Evolutionary conservation across 1,139 yeast genomes (phyloP).

Genomic region (Geotrichum europaeum): DNA sequence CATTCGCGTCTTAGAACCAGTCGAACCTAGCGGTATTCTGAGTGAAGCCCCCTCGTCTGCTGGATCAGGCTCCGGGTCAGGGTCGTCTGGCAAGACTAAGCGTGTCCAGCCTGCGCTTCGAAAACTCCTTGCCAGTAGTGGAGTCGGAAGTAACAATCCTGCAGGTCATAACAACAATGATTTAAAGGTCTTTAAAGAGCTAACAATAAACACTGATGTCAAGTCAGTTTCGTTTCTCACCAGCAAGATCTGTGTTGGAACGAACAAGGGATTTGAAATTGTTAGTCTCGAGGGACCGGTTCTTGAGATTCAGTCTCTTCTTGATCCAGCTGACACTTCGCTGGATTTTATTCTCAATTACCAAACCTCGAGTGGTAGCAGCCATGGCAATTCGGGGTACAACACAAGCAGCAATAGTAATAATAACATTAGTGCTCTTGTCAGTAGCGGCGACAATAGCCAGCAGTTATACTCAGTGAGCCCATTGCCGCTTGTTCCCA

Average conservation of each 20-base stretch:
- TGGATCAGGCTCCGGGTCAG: background rate
- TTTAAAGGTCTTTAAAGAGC: conserved; percentile 70
- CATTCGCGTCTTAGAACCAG: conserved; percentile 83
- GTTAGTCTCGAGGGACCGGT: conserved; percentile 59
- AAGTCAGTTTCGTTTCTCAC: conserved; percentile 85
- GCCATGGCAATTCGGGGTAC: background rate
- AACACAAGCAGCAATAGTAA: background rate
- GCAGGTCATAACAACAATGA: conserved; percentile 22
- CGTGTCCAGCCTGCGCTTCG: conserved; percentile 40
- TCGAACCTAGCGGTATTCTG: conserved; percentile 38
- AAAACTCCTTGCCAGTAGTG: conserved; percentile 41
- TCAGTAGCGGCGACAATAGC: background rate
- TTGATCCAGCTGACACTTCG: conserved; percentile 96
- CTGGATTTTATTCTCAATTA: conserved; percentile 74
- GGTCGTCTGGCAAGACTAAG: conserved; percentile 23
- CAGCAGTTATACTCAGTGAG: conserved; percentile 33
- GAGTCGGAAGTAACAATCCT: conserved; percentile 28
- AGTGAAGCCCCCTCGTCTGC: background rate
- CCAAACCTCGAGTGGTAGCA: background rate
- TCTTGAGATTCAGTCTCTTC: conserved; percentile 63
- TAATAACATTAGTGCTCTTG: background rate
- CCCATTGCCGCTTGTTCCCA: conserved; percentile 77
- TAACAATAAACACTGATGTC: conserved; percentile 79
- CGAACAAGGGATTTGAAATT: conserved; percentile 93
- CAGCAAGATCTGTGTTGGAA: conserved; percentile 85